Evolutionary conservation across 2,329 filamentous ascomycete genomes (phyloP).

Genomic region (Stromatinia cepivora): DNA sequence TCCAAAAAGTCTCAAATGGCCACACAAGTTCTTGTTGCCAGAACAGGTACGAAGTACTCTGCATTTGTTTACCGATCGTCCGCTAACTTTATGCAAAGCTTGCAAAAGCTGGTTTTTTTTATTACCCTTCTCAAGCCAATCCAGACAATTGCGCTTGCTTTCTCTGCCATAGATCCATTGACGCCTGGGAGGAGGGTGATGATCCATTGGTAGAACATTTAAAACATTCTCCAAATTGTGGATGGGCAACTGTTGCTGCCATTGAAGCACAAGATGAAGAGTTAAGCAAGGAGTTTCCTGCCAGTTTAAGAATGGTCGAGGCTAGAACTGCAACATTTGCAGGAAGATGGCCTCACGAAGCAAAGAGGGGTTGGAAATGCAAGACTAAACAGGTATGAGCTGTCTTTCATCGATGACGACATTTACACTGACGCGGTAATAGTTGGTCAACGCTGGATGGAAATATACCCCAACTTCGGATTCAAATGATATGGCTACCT

Average conservation of each 20-base stretch:
- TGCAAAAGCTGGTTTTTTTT: slow-evolving; percentile 89
- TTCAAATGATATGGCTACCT: slow-evolving; percentile 86
- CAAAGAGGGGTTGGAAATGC: slow-evolving; percentile 84
- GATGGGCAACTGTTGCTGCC: slow-evolving; percentile 75
- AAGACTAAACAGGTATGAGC: slow-evolving; percentile 76
- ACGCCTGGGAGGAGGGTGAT: slow-evolving; percentile 90
- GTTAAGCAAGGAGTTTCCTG: slow-evolving; percentile 71
- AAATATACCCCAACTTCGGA: slow-evolving; percentile 84
- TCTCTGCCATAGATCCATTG: slow-evolving; percentile 77
- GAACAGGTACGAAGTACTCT: slow-evolving; percentile 55
- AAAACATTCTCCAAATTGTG: slow-evolving; percentile 77
- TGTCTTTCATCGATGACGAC: neutral
- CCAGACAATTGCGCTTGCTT: slow-evolving; percentile 92
- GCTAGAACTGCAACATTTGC: slow-evolving; percentile 83
- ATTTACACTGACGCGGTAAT: slow-evolving; percentile 33
- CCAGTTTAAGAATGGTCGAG: slow-evolving; percentile 66
- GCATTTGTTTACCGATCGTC: neutral
- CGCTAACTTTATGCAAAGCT: slow-evolving; percentile 56
- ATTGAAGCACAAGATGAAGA: slow-evolving; percentile 63
- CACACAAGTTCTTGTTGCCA: slow-evolving; percentile 67
- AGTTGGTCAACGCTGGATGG: slow-evolving; percentile 93
- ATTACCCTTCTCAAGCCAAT: slow-evolving; percentile 70
- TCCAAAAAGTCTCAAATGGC: slow-evolving; percentile 68
- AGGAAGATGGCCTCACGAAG: slow-evolving; percentile 85
- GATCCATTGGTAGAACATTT: slow-evolving; percentile 82